Base-by-base conservation (phyloP, 108 stramenopile species). In the Cyclotella kingstonii region DNA sequence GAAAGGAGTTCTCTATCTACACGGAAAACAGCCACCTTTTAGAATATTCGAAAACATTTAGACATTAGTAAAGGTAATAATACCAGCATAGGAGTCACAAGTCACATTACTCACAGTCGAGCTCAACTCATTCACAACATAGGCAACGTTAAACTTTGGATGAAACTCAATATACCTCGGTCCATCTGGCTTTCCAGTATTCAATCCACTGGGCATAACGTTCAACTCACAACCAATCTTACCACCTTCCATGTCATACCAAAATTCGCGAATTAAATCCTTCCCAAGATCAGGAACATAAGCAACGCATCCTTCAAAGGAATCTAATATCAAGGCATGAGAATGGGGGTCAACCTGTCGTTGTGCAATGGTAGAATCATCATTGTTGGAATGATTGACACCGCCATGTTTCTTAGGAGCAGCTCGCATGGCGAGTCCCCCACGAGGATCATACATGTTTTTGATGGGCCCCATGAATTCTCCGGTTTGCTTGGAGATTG, bases 271-370 rank as follows among this genome's bases (percentile, higher is more conserved):
- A 17, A 91, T 66, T 33, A 91, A 63, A 63, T 94, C 95, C 78
- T 93, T 94, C 15, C 96, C 96, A 14, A 97, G 70, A 66, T 91
- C 89, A 0, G 94, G 94, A 31, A 95, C 91, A 44, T 92, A 96
- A 2, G 82, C 82, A 6, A 85, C 61, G 54, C 73, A 56, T n/a
- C 95, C 95, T 17, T 89, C 83, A 58, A 78, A 97, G 0, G 94
- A 94, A 60, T 97, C 96, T 48, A 97, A 64, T 4, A 97, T 95
- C 43, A 97, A 69, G 0, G 96, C 95, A 82, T 97, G 96, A 34
- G 93, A 91, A 63, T 97, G 96, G 15, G 93, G 96, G 78, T 97
- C 96, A 5, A 80, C 87, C 76, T 97, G 96, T 17, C 96, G 78
- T 64, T 86, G 71, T 7, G 74, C 64, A 61, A 89, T 92, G 10